Base-by-base conservation (phyloP, 139 green algal species). In the Micractinium sp. region DNA sequence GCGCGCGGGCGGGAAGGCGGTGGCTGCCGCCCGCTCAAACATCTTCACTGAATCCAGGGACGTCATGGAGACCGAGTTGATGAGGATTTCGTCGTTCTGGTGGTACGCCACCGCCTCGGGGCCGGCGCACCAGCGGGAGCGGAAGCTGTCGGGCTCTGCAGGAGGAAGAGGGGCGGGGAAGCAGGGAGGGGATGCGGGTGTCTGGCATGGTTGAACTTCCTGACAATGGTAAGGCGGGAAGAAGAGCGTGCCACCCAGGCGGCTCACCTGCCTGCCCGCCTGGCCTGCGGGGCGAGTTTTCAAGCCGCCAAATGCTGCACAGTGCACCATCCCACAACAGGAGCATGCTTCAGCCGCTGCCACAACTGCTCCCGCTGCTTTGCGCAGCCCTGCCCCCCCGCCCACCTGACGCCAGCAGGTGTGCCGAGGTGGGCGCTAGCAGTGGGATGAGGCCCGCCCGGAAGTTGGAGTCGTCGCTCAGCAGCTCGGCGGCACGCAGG, bases 381-480 rank as follows among this genome's bases (percentile, higher is more conserved):
- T 56, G 47, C 47, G 47, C 47, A 56, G 47, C 47, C 74, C 74
- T 29, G 33, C 0, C 2, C 27, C 36, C 22, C 76, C 5, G 35
- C 76, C 23, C 83, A 87, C 83, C 83, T 23, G 71, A 71, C 20
- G 85, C 73, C 56, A 93, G 85, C 47, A 89, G 79, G 66, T 86
- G 74, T 16, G 90, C 90, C 9, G 91, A 22, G 23, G 88, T 84
- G 41, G 81, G 76, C 7, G 83, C 81, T 71, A 93, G 80, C 33
- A 66, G 47, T 16, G 53, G 66, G 36, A 87, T 88, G 31, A 93
- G 77, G 36, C 29, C 63, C 13, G 27, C 76, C 47, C 87, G 84
- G 75, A 90, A 92, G 89, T 94, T 93, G 15, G 90, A 92, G 87
- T 94, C 91, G 75, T 94, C 91, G 2, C 56, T 75, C 38, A 94